A percentile compares a stretch with the other conserved stretches of the same genome.
phyloP scores from a whole-genome alignment of 768 basidiomycete species.

The Tephrocybe rancida region DNA sequence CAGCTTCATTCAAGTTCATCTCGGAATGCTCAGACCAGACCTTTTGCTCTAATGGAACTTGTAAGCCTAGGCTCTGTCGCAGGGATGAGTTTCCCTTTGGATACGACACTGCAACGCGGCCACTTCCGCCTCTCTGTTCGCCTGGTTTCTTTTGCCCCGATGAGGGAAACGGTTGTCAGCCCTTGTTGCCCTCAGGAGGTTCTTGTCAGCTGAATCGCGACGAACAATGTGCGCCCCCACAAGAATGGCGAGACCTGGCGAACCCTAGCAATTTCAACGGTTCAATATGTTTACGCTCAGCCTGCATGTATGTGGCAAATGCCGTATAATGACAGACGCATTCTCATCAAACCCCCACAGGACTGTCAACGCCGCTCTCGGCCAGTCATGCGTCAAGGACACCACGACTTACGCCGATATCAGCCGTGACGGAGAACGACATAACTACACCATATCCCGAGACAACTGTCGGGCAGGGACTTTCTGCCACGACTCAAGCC shows the following conservation, averaged over 20 bases:
- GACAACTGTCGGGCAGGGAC: constrained; percentile 58
- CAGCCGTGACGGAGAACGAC: constrained; percentile 38
- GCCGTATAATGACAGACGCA: neutral
- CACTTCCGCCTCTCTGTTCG: constrained; percentile 56
- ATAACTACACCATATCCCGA: constrained; percentile 53
- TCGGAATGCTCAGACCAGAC: constrained; percentile 62
- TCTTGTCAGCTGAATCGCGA: constrained; percentile 66
- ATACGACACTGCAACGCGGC: constrained; percentile 31
- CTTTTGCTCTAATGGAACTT: constrained; percentile 59
- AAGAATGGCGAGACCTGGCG: constrained; percentile 41
- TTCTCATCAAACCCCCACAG: constrained; percentile 35
- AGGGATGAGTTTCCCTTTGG: constrained; percentile 65
- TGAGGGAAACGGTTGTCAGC: constrained; percentile 59
- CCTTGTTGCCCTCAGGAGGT: constrained; percentile 41
- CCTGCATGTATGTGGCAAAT: constrained; percentile 51
- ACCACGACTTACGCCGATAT: constrained; percentile 54
- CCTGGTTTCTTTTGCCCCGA: constrained; percentile 66
- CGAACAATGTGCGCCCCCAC: constrained; percentile 49
- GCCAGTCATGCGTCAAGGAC: constrained; percentile 53
- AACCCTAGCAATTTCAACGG: constrained; percentile 50
- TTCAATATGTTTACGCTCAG: constrained; percentile 57
- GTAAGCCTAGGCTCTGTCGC: constrained; percentile 56
- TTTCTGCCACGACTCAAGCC: constrained; percentile 51
- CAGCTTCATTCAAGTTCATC: constrained; percentile 55
- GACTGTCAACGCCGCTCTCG: constrained; percentile 56